Evolutionary conservation across 768 basidiomycete species (phyloP).

Genomic region (Kwoniella sp.): DNA sequence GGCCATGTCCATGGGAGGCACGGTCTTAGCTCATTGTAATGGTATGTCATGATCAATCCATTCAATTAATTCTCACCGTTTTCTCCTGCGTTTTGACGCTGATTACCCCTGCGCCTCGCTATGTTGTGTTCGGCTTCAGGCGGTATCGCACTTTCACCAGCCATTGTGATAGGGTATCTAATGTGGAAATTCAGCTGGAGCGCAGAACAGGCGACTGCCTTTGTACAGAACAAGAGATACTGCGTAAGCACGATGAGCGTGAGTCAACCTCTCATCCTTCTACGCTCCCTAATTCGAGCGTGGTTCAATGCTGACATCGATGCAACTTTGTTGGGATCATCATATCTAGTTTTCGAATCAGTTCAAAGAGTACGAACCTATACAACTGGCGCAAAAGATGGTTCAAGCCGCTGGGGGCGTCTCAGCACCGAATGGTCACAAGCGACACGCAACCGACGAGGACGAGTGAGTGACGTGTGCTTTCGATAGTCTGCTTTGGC

Average conservation of each 20-base stretch:
- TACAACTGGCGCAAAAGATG: conserved; percentile 43
- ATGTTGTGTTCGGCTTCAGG: conserved; percentile 29
- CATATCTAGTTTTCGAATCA: conserved; percentile 36
- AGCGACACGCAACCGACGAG: conserved; percentile 10
- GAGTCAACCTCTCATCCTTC: conserved; percentile 20
- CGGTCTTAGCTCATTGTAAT: conserved; percentile 55
- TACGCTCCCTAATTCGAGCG: too few species aligned
- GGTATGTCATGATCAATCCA: conserved; percentile 28
- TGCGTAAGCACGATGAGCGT: conserved; percentile 54
- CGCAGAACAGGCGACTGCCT: conserved; percentile 44
- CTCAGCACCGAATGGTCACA: not conserved
- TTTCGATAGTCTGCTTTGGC: too few species aligned
- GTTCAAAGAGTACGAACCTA: conserved; percentile 49
- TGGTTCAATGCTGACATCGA: too few species aligned
- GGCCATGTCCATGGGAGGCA: conserved; percentile 46
- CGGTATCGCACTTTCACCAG: conserved; percentile 53
- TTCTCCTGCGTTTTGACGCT: too few species aligned
- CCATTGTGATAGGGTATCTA: conserved; percentile 54
- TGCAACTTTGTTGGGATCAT: too few species aligned
- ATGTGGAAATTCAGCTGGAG: conserved; percentile 49
- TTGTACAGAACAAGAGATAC: conserved; percentile 53
- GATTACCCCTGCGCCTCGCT: too few species aligned
- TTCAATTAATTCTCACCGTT: too few species aligned
- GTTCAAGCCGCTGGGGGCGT: conserved; percentile 15
- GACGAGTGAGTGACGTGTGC: conserved; percentile 22